A percentile compares a stretch with the other conserved stretches of the same genome.
phyloP scores from a whole-genome alignment of 1,139 yeast species.

The Nakaseomyces kungkrabaensis region DNA sequence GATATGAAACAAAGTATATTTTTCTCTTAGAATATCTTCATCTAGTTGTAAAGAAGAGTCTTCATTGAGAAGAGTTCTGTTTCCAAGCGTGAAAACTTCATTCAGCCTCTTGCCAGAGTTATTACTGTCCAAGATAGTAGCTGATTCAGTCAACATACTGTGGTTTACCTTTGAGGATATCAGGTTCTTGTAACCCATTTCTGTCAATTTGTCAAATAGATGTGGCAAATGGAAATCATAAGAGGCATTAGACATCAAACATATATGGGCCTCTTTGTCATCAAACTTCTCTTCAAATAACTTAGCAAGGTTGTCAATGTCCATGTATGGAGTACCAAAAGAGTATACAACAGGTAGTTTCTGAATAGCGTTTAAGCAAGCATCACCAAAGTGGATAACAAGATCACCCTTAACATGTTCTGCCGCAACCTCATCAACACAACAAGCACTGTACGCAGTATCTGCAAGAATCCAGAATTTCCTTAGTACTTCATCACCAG shows the following conservation, averaged over 20 bases:
- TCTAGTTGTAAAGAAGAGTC: conserved; percentile 5
- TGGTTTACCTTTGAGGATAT: conserved; percentile 43
- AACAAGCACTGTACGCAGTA: conserved; percentile 89
- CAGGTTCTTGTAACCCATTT: conserved; percentile 35
- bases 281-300: conserved; percentile 35
- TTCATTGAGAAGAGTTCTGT: conserved; percentile 20
- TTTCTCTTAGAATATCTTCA: conserved; percentile 20
- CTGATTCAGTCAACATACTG: conserved; percentile 23
- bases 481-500: conserved; percentile 12
- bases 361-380: conserved; percentile 74
- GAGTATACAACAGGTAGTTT: conserved; percentile 67
- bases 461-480: conserved; percentile 77
- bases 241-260: conserved; percentile 63
- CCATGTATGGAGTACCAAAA: conserved; percentile 55
- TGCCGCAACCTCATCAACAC: conserved; percentile 95
- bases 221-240: conserved; percentile 36
- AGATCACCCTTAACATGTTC: conserved; percentile 81
- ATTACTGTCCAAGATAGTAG: conserved; percentile 37
- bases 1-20: conserved; percentile 56
- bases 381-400: conserved; percentile 90
- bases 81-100: conserved; percentile 18
- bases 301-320: conserved; percentile 30
- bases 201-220: conserved; percentile 32
- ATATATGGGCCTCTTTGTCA: conserved; percentile 34
- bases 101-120: conserved; percentile 13